Evolutionary conservation across 1,284 basidiomycete genomes (phyloP), one percentile per base, ranked within the genome.

Genomic region (Gastroboletus turbinatus): DNA sequence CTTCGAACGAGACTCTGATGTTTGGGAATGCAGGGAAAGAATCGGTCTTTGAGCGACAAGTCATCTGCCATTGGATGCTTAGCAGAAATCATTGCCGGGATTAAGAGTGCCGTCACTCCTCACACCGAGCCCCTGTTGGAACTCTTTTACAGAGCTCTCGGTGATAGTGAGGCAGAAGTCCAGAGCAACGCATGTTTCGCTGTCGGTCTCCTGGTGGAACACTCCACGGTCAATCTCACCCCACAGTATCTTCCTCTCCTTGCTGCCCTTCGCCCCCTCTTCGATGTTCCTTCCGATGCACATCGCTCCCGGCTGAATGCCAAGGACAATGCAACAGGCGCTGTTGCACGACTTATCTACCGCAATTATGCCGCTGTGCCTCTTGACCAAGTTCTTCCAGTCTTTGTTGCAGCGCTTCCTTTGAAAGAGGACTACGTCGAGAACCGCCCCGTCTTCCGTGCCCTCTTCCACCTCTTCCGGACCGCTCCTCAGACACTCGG

Each of bases 151-250:
- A 82, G 81, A 57, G 94, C 92, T 10, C 82, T 99, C 30, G 75
- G 82, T 58, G 97, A 99, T 69, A 78, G 83, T 38, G 96, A 98
- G 54, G 78, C 89, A 10, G 95, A 98, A 72, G 96, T 99, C 5
- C 87, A 94, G 66, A 96, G 93, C 74, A 99, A 99, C 68, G 94
- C 96, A 33, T 94, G 95, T 11, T 99, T 98, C 69, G 96, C 95
- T 25, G 82, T 88, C 32, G 97, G 97, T 61, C 87, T 97, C 44
- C 82, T 99, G 57, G 84, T 98, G 60, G 94, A 96, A 76, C 85
- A 96, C 78, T 89, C 92, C 16, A 80, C 88, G 48, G 71, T 84
- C 52, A 95, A 99, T 74, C 82, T 99, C 42, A 87, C 90, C 9
- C 76, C 82, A 6, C 95, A 98, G 71, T 98, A 91, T 76, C 72